Conservation (phyloP, 2,329 filamentous ascomycete genomes). For the Alternaria panax region DNA sequence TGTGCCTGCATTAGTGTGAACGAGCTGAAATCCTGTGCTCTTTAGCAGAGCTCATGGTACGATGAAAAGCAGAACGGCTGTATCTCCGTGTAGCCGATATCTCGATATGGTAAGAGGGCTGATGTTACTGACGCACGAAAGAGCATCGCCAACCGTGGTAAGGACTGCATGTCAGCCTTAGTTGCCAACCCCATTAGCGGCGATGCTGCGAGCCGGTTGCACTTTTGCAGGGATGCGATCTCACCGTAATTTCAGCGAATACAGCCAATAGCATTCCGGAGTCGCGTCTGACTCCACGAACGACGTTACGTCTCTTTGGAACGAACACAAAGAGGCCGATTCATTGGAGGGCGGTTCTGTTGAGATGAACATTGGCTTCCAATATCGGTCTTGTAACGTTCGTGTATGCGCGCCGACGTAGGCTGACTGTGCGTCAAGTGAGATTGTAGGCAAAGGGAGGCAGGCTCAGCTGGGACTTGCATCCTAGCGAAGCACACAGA, state of each 20-base stretch:
- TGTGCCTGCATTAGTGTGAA: constrained; percentile 16
- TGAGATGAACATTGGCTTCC: background rate
- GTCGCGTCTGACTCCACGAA: background rate
- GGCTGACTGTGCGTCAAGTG: constrained; percentile 4
- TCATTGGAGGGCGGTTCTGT: constrained; percentile 1
- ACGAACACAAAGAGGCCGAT: background rate
- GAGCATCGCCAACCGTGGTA: background rate
- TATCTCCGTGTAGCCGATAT: constrained; percentile 10
- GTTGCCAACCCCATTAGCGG: constrained; percentile 37
- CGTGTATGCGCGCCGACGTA: background rate
- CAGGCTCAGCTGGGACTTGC: background rate
- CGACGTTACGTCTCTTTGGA: background rate
- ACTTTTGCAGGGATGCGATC: constrained; percentile 25
- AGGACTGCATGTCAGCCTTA: constrained; percentile 22
- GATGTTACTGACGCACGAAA: background rate
- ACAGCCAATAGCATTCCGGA: background rate
- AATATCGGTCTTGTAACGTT: background rate
- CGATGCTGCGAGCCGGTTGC: constrained; percentile 14
- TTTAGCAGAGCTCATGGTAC: constrained; percentile 14
- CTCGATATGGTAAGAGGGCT: background rate
- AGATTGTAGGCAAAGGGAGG: background rate
- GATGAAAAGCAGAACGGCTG: constrained; percentile 25
- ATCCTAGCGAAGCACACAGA: background rate
- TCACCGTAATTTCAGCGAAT: constrained; percentile 30
- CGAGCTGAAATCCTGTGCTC: background rate